phyloP scores from a whole-genome alignment of 305 asterid species.

The Coffea humblotiana region DNA sequence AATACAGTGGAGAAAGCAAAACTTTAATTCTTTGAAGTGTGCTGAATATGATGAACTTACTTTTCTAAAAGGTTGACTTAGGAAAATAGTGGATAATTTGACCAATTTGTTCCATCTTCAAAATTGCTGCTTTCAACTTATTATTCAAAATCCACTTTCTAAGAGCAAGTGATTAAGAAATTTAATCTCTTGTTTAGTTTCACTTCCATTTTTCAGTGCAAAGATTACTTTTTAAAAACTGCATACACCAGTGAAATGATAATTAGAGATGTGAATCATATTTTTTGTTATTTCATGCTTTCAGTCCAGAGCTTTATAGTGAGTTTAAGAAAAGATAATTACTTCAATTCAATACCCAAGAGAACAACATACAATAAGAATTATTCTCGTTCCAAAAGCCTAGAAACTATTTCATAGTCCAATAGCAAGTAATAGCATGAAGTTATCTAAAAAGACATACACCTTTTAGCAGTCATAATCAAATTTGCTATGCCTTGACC shows the following conservation, averaged over 20 bases:
- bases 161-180: neutral
- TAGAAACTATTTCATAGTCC: neutral
- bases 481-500: constrained; percentile 91
- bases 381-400: neutral
- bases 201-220: neutral
- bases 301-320: neutral
- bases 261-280: neutral
- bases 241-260: neutral
- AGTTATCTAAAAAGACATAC: neutral
- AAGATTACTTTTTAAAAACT: neutral
- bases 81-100: neutral
- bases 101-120: neutral
- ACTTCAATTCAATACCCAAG: neutral
- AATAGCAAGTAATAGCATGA: neutral
- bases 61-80: neutral
- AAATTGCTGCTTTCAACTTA: neutral
- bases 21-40: neutral
- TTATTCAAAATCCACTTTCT: neutral
- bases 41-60: neutral
- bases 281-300: neutral
- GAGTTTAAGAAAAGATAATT: neutral
- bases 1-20: neutral
- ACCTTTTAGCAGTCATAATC: constrained; percentile 92
- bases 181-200: neutral
- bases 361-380: neutral